Evolutionary conservation across 2,329 filamentous ascomycete genomes (phyloP).

Genomic region (Aspergillus piperis): DNA sequence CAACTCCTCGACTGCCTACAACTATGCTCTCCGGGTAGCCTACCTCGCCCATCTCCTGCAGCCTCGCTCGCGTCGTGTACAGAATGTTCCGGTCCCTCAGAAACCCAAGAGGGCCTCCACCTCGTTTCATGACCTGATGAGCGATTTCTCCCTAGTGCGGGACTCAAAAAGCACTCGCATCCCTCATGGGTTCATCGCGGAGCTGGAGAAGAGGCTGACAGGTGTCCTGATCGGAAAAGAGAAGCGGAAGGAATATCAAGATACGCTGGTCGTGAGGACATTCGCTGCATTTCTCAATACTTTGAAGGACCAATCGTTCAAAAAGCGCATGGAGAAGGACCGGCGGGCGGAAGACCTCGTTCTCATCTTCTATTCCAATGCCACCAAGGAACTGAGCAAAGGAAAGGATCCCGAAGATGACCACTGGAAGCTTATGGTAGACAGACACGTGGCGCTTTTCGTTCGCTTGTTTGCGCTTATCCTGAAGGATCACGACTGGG

Average conservation of each 20-base stretch:
- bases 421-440: conserved; percentile 86
- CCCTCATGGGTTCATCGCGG: conserved; percentile 69
- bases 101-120: conserved; percentile 69
- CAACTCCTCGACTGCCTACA: conserved; percentile 77
- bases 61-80: conserved; percentile 83
- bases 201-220: conserved; percentile 75
- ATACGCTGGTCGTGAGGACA: conserved; percentile 85
- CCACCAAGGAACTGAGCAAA: conserved; percentile 85
- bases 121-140: conserved; percentile 78
- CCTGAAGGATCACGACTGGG: conserved; percentile 80
- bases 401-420: conserved; percentile 77
- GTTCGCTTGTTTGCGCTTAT: conserved; percentile 80
- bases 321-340: conserved; percentile 91
- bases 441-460: conserved; percentile 92
- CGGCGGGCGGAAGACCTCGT: conserved; percentile 88
- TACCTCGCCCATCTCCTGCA: conserved; percentile 92
- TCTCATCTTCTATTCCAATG: conserved; percentile 93
- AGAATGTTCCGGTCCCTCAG: conserved; percentile 71
- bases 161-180: conserved; percentile 71
- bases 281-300: conserved; percentile 94
- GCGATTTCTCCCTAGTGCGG: conserved; percentile 73
- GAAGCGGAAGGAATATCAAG: conserved; percentile 82
- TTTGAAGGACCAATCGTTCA: conserved; percentile 84
- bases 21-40: conserved; percentile 84
- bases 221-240: conserved; percentile 80